Base-by-base conservation (phyloP, 129 eudicot species). In the Dittrichia graveolens region DNA sequence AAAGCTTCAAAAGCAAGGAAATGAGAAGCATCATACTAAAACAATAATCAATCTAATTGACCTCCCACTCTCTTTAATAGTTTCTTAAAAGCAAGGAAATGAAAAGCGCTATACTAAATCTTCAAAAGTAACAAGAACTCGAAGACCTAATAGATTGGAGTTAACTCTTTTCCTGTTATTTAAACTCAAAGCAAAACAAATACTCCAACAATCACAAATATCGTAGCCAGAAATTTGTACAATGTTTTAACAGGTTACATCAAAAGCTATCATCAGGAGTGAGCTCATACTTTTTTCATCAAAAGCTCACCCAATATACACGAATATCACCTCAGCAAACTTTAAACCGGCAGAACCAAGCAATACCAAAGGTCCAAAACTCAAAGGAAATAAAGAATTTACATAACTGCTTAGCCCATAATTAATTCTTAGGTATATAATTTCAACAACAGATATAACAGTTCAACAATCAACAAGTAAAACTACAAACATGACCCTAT, bases 251-350 rank as follows among this genome's bases (percentile, higher is more conserved):
- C 39, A 54, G 5, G 60, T 8, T 54, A 54, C 59, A 53, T 7
- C 52, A 43, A 16, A 63, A 39, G 8, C 50, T n/a, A n/a, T 61
- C 48, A 39, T 39, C 67, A 61, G 6, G 31, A 15, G 15, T 65
- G 42, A 65, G 54, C 71, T 65, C 71, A 56, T 5, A 3, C 16
- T 65, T 7, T 35, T 69, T 39, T 9, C 44, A 69, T 52, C 16
- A 69, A 66, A 47, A 67, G 14, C 59, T 47, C 7, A 47, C 41
- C 24, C 73, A 35, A 9, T 35, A 67, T 67, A 49, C 71, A 47
- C 60, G 9, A 11, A 16, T 2, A 65, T 24, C 10, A 67, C 8
- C 60, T 8, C 45, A 13, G 42, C 4, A 14, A 67, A 4, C 46
- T 48, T 46, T 24, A 66, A 46, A 66, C 37, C 54, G 16, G 10